Evolutionary conservation across 2,329 filamentous ascomycete genomes (phyloP).

Genomic region (Gnomoniopsis smithogilvyi): DNA sequence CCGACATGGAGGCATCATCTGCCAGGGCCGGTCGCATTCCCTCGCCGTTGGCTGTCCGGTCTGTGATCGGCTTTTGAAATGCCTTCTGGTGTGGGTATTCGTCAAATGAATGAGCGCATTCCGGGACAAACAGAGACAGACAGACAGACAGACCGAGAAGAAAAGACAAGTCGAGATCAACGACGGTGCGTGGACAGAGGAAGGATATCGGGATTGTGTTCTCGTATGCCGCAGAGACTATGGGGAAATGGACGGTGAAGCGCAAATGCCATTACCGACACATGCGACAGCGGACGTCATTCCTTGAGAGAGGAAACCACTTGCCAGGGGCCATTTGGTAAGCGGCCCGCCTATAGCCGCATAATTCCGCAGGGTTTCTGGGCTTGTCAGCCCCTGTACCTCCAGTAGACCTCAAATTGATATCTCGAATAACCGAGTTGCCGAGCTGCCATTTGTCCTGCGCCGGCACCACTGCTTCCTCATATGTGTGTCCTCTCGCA

Average conservation of each 20-base stretch:
- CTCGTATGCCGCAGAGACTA: not conserved
- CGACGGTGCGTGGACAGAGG: not conserved
- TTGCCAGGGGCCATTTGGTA: slow-evolving; percentile 12
- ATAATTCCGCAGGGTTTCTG: not conserved
- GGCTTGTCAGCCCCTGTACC: slow-evolving; percentile 3
- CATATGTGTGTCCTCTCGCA: not conserved
- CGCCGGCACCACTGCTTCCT: not conserved
- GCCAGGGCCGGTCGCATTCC: slow-evolving; percentile 55
- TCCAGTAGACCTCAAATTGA: not conserved
- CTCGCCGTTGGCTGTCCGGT: slow-evolving; percentile 19
- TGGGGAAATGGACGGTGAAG: not conserved
- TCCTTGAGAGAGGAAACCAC: not conserved
- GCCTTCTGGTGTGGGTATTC: not conserved
- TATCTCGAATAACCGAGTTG: slow-evolving; percentile 2
- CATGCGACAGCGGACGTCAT: slow-evolving; percentile 13
- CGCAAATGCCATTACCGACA: not conserved
- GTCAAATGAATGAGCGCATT: not conserved
- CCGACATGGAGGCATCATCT: slow-evolving; percentile 58
- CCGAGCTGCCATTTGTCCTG: slow-evolving; percentile 3
- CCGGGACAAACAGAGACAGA: not conserved
- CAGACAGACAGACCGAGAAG: not conserved
- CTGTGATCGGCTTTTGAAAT: not conserved
- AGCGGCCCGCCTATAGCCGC: slow-evolving; percentile 12
- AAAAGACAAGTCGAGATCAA: slow-evolving; percentile 2
- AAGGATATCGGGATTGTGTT: not conserved